Conservation (phyloP, 2,329 filamentous ascomycete genomes). For the Drechslerella dactyloides region DNA sequence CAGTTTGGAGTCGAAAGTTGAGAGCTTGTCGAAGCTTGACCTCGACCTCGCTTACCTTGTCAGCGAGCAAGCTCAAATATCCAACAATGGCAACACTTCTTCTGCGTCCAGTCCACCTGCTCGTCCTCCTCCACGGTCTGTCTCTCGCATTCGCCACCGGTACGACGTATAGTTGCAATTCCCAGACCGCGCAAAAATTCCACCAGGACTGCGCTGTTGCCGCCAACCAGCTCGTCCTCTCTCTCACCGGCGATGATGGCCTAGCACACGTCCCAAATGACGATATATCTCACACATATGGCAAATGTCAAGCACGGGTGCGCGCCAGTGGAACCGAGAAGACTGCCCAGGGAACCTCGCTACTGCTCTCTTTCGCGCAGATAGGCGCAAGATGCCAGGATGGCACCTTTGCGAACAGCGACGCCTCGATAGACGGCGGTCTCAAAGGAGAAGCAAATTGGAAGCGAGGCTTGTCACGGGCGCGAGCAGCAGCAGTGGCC, state of each 20-base stretch:
- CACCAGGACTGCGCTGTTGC: constrained; percentile 36
- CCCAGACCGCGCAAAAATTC: constrained; percentile 23
- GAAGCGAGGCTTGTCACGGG: constrained; percentile 32
- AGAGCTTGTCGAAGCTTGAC: neutral
- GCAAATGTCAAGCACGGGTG: constrained; percentile 22
- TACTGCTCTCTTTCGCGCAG: constrained; percentile 40
- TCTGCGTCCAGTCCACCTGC: constrained; percentile 13
- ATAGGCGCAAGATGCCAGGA: constrained; percentile 44
- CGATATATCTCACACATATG: constrained; percentile 24
- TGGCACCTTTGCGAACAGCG: constrained; percentile 22
- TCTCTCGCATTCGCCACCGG: constrained; percentile 26
- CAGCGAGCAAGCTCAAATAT: neutral
- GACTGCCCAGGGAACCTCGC: constrained; percentile 16
- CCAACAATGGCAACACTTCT: constrained; percentile 48
- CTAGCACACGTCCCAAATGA: constrained; percentile 37
- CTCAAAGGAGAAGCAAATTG: constrained; percentile 30
- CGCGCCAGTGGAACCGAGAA: constrained; percentile 34
- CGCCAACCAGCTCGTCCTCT: constrained; percentile 33
- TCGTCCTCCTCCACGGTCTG: constrained; percentile 25
- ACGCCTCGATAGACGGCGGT: constrained; percentile 12
- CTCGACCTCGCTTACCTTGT: neutral
- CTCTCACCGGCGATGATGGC: constrained; percentile 30
- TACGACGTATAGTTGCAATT: constrained; percentile 40
- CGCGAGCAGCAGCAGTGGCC: neutral
- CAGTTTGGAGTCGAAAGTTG: neutral